Base-by-base conservation (phyloP, 371 early-diverging fungal genomes). In the Haplosporangium sp. region DNA sequence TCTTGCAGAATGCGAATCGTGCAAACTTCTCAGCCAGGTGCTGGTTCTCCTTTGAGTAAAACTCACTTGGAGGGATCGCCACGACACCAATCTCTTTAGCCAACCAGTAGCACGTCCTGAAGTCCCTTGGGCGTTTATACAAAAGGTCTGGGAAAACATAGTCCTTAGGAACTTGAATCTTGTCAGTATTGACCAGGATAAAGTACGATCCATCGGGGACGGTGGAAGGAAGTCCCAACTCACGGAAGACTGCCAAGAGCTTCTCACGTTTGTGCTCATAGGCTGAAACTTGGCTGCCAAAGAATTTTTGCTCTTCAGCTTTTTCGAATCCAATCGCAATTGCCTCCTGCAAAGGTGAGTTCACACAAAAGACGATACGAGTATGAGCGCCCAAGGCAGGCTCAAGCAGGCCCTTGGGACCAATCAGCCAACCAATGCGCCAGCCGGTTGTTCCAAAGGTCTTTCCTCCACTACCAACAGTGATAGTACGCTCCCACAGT, bases 361-460 rank as follows among this genome's bases (percentile, higher is more conserved):
- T 94, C 61, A 94, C 92, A 68, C 94, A 91, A 74, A 97, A 98
- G 0, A 96, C 94, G 48, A 96, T 89, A 73, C 95, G 94, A 37
- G 95, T 93, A 77, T 97, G 98, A 1, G 97, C 96, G 37, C 95
- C 89, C 84, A 96, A 89, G 0, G 93, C 88, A 13, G 94, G 87
- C 42, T 92, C 87, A 63, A 95, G 88, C 52, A 97, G 73, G 20
- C 89, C 85, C 34, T 88, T 89, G 37, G 96, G 94, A 8, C 95
- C 98, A 60, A 97, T 89, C 52, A 93, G 82, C 98, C 98, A 98
- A 55, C 98, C 98, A 27, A 98, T 89, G 71, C 97, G 95, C 98
- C 98, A 98, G 20, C 98, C 98, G 1, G 98, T 98, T 7, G 96
- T 94, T 27, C 97, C 96, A 85, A 97, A 96, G 66, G 94, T 92